These are phyloP conservation scores for Trichodelitschia bisporula DNA, from an alignment of 495 filamentous ascomycete species.

Conservation along the genomic window DNA sequence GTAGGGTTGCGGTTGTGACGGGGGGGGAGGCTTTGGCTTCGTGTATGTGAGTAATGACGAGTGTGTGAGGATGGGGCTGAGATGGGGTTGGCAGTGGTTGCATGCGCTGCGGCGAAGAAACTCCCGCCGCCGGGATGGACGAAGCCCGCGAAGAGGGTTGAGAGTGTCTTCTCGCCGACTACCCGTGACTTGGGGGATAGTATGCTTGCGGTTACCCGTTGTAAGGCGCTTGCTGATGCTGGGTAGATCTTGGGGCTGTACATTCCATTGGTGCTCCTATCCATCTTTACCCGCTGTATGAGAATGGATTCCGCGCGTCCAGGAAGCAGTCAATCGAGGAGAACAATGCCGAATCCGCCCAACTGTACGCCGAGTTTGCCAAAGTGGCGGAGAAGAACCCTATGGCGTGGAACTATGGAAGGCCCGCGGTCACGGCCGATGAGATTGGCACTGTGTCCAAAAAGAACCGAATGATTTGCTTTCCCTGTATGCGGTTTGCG, in stretches of 20 bases:
- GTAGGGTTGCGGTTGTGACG: constrained; percentile 24
- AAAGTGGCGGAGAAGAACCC: constrained; percentile 20
- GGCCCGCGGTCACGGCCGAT: constrained; percentile 13
- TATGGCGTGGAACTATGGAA: constrained; percentile 23
- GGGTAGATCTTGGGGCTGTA: constrained; percentile 18
- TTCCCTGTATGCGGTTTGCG: constrained; percentile 17
- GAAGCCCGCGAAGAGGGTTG: constrained; percentile 13
- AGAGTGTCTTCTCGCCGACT: constrained; percentile 16
- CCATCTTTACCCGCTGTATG: constrained; percentile 29
- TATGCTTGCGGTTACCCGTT: constrained; percentile 9
- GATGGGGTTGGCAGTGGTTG: constrained; percentile 12
- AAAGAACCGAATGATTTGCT: constrained; percentile 30
- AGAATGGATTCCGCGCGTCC: constrained; percentile 26
- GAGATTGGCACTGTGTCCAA: constrained; percentile 21
- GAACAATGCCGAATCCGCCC: constrained; percentile 23
- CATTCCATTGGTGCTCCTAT: constrained; percentile 26
- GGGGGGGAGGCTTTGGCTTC: constrained; percentile 32
- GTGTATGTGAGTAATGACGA: constrained; percentile 13
- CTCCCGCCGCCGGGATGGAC: constrained; percentile 27
- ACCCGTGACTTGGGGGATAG: constrained; percentile 12
- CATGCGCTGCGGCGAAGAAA: constrained; percentile 11
- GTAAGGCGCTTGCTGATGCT: too few species aligned
- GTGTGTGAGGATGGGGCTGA: too few species aligned
- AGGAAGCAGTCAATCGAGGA: constrained; percentile 21
- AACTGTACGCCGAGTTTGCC: constrained; percentile 25